Conservation (phyloP, 768 basidiomycete genomes). For the Lentinula lateritia region DNA sequence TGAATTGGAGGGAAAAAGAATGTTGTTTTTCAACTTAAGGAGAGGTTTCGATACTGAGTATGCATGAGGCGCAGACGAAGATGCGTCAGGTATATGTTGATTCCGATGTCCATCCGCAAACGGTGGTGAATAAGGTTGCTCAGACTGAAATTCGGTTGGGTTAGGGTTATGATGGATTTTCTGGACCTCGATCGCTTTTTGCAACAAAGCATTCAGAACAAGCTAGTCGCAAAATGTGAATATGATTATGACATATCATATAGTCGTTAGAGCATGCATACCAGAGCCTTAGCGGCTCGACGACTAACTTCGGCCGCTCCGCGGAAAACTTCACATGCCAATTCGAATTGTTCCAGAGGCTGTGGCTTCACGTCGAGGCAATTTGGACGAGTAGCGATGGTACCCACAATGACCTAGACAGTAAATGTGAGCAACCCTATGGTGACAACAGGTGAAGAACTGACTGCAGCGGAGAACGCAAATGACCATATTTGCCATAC, state of each 20-base stretch:
- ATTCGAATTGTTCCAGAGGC: conserved; percentile 40
- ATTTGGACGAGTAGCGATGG: conserved; percentile 42
- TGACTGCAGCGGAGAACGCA: conserved; percentile 49
- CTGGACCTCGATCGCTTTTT: conserved; percentile 32
- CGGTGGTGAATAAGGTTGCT: conserved; percentile 13
- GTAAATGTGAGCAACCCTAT: not conserved
- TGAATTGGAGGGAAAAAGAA: not conserved
- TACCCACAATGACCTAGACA: conserved; percentile 45
- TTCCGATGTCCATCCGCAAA: not conserved
- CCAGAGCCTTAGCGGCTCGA: conserved; percentile 46
- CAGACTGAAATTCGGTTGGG: not conserved
- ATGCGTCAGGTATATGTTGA: not conserved
- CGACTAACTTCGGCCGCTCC: conserved; percentile 38
- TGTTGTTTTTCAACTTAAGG: not conserved
- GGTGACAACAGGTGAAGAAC: conserved; percentile 10
- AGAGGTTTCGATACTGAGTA: not conserved
- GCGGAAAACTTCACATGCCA: conserved; percentile 39
- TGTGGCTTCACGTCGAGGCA: conserved; percentile 39
- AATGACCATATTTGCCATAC: conserved; percentile 59
- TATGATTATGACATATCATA: not conserved
- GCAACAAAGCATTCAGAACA: conserved; percentile 37
- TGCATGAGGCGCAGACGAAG: not conserved
- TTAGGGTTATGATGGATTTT: conserved; percentile 5
- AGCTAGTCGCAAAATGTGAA: conserved; percentile 24
- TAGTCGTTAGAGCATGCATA: conserved; percentile 10